Evolutionary conservation across 352 stramenopile genomes (phyloP).

Genomic region (Phytophthora vignae): DNA sequence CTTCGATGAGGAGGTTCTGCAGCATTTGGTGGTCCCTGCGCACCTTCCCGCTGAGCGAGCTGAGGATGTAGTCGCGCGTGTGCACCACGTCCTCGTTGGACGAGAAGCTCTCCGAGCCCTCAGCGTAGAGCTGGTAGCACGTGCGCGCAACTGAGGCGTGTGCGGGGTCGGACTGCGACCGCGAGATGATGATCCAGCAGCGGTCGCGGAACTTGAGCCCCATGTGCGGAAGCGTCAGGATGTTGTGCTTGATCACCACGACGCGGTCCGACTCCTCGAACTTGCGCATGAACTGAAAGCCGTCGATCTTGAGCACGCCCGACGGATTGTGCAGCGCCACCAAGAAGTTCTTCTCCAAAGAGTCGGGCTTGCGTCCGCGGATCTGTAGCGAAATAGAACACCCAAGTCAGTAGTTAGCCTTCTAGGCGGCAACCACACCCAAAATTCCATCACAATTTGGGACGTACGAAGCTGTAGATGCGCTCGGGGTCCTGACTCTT

Average conservation of each 20-base stretch:
- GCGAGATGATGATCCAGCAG: conserved; percentile 47
- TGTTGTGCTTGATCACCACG: conserved; percentile 40
- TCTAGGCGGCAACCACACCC: background rate
- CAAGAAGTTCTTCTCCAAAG: conserved; percentile 49
- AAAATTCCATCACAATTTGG: too few species aligned
- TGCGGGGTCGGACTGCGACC: conserved; percentile 34
- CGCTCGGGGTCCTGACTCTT: conserved; percentile 41
- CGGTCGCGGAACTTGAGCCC: conserved; percentile 39
- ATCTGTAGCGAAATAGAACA: conserved; percentile 14
- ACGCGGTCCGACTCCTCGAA: conserved; percentile 42
- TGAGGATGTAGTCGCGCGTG: conserved; percentile 40
- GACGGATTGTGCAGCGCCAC: conserved; percentile 39
- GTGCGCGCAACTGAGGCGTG: conserved; percentile 37
- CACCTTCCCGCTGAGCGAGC: conserved; percentile 40
- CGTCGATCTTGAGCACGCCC: conserved; percentile 37
- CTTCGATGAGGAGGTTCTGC: conserved; percentile 42
- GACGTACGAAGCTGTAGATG: conserved; percentile 47
- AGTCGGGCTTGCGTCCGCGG: conserved; percentile 38
- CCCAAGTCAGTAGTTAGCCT: background rate
- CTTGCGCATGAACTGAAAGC: conserved; percentile 46
- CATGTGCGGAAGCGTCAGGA: conserved; percentile 35
- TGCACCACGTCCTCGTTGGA: conserved; percentile 24
- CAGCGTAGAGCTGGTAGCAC: conserved; percentile 44
- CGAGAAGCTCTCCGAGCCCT: conserved; percentile 26
- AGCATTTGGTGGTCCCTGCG: conserved; percentile 38